Evolutionary conservation across 768 basidiomycete species (phyloP).

Genomic region (Rhodotorula paludigena): DNA sequence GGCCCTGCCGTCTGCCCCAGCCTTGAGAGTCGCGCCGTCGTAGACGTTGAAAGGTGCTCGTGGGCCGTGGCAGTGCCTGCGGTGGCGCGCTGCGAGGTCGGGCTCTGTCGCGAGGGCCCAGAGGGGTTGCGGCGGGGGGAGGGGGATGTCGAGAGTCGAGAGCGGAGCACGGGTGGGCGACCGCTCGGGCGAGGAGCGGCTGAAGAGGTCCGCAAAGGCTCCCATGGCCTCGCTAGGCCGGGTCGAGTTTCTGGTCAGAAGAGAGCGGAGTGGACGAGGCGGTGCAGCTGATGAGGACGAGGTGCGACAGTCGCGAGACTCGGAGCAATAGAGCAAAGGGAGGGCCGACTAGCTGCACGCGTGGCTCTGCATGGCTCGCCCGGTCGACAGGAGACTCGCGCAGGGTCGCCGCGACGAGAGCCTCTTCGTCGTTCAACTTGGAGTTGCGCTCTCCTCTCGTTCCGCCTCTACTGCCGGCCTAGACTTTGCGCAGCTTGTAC

Average conservation of each 20-base stretch:
- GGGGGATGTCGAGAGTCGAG: slow-evolving; percentile 1
- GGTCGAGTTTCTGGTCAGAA: too few relatives aligned
- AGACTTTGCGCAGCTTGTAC: too few relatives aligned
- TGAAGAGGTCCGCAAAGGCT: background rate
- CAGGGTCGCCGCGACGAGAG: too few relatives aligned
- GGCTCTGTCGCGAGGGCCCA: background rate
- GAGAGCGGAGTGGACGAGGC: background rate
- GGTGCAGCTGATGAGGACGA: too few relatives aligned
- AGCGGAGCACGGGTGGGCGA: background rate
- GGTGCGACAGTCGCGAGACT: too few relatives aligned
- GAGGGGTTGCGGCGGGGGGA: background rate
- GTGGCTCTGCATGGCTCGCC: too few relatives aligned
- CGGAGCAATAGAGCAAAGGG: too few relatives aligned
- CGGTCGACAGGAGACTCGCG: too few relatives aligned
- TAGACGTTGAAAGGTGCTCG: background rate
- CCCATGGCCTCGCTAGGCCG: too few relatives aligned
- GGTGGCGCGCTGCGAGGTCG: background rate
- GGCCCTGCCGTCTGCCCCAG: background rate
- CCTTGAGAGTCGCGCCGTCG: background rate
- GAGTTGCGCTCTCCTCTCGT: background rate
- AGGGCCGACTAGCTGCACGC: too few relatives aligned
- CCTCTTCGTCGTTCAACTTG: too few relatives aligned
- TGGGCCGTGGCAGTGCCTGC: background rate
- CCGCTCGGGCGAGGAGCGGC: background rate
- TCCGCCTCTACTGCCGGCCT: too few relatives aligned